Percentiles rank a stretch among this genome's conserved stretches.
Evolutionary conservation across 352 stramenopile species (phyloP).

Genomic region (Salisapilia sapeloensis): DNA sequence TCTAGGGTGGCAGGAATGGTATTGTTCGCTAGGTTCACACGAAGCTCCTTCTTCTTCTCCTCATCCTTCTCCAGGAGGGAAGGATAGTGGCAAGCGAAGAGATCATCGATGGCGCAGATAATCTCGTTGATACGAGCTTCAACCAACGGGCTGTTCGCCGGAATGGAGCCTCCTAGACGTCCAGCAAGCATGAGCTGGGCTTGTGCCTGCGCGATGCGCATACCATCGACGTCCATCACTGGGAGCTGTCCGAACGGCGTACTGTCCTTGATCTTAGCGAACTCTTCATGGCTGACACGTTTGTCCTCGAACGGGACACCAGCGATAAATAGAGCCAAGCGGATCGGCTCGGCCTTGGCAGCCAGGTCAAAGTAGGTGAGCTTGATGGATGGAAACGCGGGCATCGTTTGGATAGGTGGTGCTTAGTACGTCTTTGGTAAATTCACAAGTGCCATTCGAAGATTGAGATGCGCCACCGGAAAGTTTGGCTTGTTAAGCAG

Average conservation of each 20-base stretch:
- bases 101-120: conserved; percentile 10
- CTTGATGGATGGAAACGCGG: conserved; percentile 8
- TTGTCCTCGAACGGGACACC: conserved; percentile 20
- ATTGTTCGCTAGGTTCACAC: conserved; percentile 10
- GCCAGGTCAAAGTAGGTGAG: conserved; percentile 20
- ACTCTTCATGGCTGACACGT: conserved; percentile 12
- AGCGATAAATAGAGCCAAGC: conserved; percentile 12
- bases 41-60: conserved; percentile 15
- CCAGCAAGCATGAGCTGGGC: conserved; percentile 15
- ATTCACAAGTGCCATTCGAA: no score
- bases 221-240: conserved; percentile 12
- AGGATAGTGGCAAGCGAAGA: conserved; percentile 6
- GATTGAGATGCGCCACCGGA: no score
- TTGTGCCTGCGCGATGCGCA: conserved; percentile 9
- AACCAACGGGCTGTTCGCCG: conserved; percentile 9
- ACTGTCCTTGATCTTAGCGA: conserved; percentile 8
- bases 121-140: conserved; percentile 15
- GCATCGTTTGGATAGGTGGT: no score
- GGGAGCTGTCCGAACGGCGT: conserved; percentile 15
- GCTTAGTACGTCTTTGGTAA: no score
- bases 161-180: conserved; percentile 12
- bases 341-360: conserved; percentile 13
- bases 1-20: conserved; percentile 10
- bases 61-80: conserved; percentile 11
- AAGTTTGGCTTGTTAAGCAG: no score